These are phyloP conservation scores for Aquilaria agallochum DNA, from an alignment of 441 rosid species.

Conservation along the genomic window DNA sequence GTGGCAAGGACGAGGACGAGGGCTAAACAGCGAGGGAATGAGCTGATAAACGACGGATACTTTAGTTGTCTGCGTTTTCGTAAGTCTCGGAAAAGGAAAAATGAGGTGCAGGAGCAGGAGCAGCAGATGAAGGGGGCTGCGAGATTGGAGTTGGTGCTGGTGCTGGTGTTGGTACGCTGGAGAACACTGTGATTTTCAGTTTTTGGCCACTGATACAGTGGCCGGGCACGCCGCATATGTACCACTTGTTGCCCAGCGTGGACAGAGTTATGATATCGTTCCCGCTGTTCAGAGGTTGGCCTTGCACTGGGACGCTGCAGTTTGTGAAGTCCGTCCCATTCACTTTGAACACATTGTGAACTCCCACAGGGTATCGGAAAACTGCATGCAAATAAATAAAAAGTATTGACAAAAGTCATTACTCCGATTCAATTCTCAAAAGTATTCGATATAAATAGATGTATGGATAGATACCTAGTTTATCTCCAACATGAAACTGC, in stretches of 20 bases:
- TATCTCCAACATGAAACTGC: constrained; percentile 34
- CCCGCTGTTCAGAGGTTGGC: constrained; percentile 17
- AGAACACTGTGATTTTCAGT: constrained; percentile 20
- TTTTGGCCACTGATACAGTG: constrained; percentile 31
- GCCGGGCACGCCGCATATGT: constrained; percentile 30
- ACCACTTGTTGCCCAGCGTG: constrained; percentile 31
- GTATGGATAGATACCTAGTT: constrained; percentile 18
- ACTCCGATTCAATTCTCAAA: no score
- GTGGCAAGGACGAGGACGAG: no score
- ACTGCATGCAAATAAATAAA: constrained; percentile 14
- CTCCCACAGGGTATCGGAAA: constrained; percentile 18
- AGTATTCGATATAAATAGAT: no score
- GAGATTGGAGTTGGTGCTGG: constrained; percentile 4
- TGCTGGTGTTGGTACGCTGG: background rate
- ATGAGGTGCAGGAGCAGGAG: background rate
- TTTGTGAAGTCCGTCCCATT: constrained; percentile 21
- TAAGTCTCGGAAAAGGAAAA: no score
- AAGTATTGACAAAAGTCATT: background rate
- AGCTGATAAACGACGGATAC: no score
- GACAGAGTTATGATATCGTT: constrained; percentile 25
- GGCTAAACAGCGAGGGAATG: no score
- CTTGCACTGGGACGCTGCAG: constrained; percentile 25
- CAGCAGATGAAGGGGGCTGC: background rate
- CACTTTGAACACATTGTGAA: constrained; percentile 35
- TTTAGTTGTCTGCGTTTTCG: no score